A percentile compares a stretch with the other conserved stretches of the same genome.
Conservation (phyloP, 768 basidiomycete species). For the Sarcodon aspratus region DNA sequence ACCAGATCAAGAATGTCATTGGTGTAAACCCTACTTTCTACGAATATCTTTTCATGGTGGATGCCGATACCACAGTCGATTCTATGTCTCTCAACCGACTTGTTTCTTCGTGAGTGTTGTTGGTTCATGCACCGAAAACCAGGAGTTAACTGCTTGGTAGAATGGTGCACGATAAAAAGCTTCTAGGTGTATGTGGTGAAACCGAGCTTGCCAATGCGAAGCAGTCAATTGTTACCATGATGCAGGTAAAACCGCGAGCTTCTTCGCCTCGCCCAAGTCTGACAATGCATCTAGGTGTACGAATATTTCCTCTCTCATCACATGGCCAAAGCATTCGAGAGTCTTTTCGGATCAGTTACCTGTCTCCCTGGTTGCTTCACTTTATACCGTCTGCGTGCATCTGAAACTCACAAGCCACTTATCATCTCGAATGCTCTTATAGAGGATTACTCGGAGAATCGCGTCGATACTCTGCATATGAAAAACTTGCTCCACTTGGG, state of each 20-base stretch:
- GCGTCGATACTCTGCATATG: conserved; percentile 96
- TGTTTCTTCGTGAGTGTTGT: conserved; percentile 73
- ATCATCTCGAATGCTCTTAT: conserved; percentile 87
- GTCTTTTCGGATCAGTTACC: conserved; percentile 93
- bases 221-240: conserved; percentile 93
- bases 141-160: conserved; percentile 24
- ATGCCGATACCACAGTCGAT: conserved; percentile 92
- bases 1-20: conserved; percentile 99
- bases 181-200: conserved; percentile 92
- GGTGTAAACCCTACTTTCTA: conserved; percentile 99
- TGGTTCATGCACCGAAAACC: neutral
- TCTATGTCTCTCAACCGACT: conserved; percentile 81
- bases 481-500: conserved; percentile 97
- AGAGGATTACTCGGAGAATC: conserved; percentile 89
- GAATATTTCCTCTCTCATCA: conserved; percentile 99
- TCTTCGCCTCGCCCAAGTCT: neutral
- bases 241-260: conserved; percentile 49
- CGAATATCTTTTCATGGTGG: conserved; percentile 88
- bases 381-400: conserved; percentile 87
- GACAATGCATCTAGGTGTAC: conserved; percentile 53
- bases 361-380: conserved; percentile 99
- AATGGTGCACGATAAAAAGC: conserved; percentile 94
- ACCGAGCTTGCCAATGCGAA: conserved; percentile 89
- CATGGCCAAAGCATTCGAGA: conserved; percentile 97
- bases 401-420: conserved; percentile 92